These are phyloP conservation scores for Paramecium caudatum DNA, from an alignment of 73 alveolate genomes.

Conservation along the genomic window DNA sequence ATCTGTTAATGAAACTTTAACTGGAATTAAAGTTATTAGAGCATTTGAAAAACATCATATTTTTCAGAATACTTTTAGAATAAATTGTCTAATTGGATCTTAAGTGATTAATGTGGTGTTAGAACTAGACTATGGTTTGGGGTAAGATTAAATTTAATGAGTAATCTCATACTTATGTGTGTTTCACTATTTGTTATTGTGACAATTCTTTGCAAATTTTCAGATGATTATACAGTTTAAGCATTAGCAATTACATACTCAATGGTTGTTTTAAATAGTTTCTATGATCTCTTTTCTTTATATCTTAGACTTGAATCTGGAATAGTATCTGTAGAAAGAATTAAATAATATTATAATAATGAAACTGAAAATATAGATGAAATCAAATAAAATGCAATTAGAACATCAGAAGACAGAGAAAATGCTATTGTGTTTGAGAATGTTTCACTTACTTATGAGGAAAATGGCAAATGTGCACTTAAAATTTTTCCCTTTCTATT, in stretches of 20 bases:
- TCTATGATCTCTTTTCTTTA: constrained; percentile 3
- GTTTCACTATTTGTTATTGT: not conserved
- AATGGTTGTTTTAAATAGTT: constrained; percentile 33
- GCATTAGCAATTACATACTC: constrained; percentile 52
- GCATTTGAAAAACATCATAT: not conserved
- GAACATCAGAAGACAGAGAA: not conserved
- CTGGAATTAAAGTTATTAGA: constrained; percentile 26
- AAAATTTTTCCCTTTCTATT: constrained; percentile 54
- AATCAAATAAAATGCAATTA: not conserved
- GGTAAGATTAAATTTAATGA: constrained; percentile 39
- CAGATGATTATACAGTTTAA: not conserved
- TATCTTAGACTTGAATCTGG: constrained; percentile 1
- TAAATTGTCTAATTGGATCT: not conserved
- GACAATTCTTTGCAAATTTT: not conserved
- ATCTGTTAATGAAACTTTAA: constrained; percentile 43
- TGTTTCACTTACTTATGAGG: not conserved
- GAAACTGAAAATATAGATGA: constrained; percentile 46
- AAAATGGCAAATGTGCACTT: constrained; percentile 31
- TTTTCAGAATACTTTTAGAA: not conserved
- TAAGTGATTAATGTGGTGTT: not conserved
- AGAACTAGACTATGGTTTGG: not conserved
- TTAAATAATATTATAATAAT: constrained; percentile 52
- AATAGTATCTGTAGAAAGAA: constrained; percentile 31
- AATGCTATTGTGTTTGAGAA: constrained; percentile 34
- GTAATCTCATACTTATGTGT: not conserved